phyloP scores from a whole-genome alignment of 768 basidiomycete genomes.

The Kwoniella botswanensis region DNA sequence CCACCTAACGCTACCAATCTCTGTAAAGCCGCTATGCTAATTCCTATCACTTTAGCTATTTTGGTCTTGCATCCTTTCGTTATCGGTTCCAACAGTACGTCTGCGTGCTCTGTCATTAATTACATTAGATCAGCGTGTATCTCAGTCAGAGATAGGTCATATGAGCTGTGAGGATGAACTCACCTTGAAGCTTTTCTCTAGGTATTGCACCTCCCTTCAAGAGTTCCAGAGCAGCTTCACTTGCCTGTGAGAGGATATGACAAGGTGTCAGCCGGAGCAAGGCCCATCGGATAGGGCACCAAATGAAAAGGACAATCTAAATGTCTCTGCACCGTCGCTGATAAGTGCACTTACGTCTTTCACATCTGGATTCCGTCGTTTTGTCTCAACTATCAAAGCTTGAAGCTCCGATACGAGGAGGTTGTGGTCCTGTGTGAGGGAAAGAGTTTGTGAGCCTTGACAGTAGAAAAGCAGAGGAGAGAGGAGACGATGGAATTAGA shows the following conservation, averaged over 20 bases:
- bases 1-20: slow-evolving; percentile 85
- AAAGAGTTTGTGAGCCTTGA: no score
- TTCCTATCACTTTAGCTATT: slow-evolving; percentile 90
- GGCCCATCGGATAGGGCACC: no score
- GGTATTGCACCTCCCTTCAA: slow-evolving; percentile 34
- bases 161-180: not conserved
- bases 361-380: slow-evolving; percentile 87
- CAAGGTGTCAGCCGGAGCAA: not conserved
- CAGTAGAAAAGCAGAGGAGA: no score
- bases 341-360: slow-evolving; percentile 70
- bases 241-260: slow-evolving; percentile 33
- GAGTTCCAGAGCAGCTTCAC: slow-evolving; percentile 49
- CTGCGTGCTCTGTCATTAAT: slow-evolving; percentile 64
- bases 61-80: slow-evolving; percentile 94
- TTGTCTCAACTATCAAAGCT: slow-evolving; percentile 86
- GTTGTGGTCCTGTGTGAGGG: slow-evolving; percentile 49
- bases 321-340: no score
- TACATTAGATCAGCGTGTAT: not conserved
- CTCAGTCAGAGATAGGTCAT: not conserved
- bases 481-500: no score
- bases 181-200: slow-evolving; percentile 21
- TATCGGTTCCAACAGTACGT: slow-evolving; percentile 80
- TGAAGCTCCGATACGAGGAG: slow-evolving; percentile 57
- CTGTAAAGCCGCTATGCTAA: slow-evolving; percentile 87
- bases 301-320: no score